Base-by-base conservation (phyloP, 345 rosid species). In the Clarkia xantiana region DNA sequence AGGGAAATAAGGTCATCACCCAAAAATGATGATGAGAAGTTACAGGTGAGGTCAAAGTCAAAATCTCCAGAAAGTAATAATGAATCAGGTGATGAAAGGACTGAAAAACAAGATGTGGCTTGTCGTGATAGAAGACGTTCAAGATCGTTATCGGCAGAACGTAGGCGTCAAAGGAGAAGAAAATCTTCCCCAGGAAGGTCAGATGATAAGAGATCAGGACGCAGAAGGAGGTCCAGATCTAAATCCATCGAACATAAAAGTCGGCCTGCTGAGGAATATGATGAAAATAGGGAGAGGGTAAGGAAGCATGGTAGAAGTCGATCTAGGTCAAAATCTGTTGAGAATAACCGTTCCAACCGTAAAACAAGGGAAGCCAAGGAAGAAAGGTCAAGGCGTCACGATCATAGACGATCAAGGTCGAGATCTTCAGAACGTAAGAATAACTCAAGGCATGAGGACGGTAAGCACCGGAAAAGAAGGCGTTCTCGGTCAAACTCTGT, bases 401-500 rank as follows among this genome's bases (percentile, higher is more conserved):
- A 22, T 58, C 66, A 67, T 60, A 78, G 76, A 69, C 76, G 77
- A 40, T 86, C 94, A n/a, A n/a, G n/a, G n/a, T n/a, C n/a, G 46
- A 68, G 71, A 55, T 86, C 90, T 67, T 54, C 64, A 40, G 90
- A 86, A 63, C 70, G 57, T 64, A 73, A 40, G 44, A 78, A 72
- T 13, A 68, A 29, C 36, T 29, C 7, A 5, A 29, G 7, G 36
- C 36, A 29, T 29, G 36, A 29, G 36, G 36, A 29, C 7, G 36
- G 36, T 29, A 29, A 86, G 62, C 70, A 56, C 62, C 74, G 39
- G 43, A 80, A 70, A 11, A 68, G 87, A 65, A 76, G 67, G 71
- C 59, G 75, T 38, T 78, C 93, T 13, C 62, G 83, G 69, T 84
- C 98, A 51, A 53, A 60, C 34, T 82, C 96, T 36, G 65, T 68